These are phyloP conservation scores for Nicotiana obtusifolia DNA, from an alignment of 257 asterid species.

Conservation along the genomic window DNA sequence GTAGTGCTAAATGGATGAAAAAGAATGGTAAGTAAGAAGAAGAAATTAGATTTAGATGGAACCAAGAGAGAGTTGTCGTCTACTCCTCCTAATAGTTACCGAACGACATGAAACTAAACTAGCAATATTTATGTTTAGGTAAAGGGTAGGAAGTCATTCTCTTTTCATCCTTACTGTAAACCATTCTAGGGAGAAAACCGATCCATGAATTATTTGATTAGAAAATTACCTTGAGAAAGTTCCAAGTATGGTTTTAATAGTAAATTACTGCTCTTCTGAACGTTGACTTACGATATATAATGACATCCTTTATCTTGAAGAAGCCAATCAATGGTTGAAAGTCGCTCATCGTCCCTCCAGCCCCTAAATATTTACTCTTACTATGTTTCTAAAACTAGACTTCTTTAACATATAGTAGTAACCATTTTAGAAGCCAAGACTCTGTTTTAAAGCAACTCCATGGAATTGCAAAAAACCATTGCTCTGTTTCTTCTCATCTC, in stretches of 20 bases:
- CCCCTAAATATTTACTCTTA: neutral
- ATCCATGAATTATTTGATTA: neutral
- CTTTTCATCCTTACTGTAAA: neutral
- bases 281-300: too few relatives aligned
- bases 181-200: neutral
- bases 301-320: neutral
- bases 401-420: neutral
- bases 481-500: slow-evolving; percentile 17
- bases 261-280: neutral
- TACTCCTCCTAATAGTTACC: neutral
- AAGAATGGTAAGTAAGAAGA: too few relatives aligned
- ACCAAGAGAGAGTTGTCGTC: neutral
- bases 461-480: slow-evolving; percentile 10
- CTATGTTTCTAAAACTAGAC: neutral
- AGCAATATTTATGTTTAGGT: neutral
- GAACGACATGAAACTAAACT: neutral
- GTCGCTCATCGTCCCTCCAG: too few relatives aligned
- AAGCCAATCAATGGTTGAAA: too few relatives aligned
- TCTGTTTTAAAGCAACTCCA: neutral
- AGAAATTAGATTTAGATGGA: neutral
- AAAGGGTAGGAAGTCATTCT: neutral
- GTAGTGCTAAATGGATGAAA: neutral
- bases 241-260: neutral
- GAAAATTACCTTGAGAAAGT: neutral
- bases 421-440: neutral